These are phyloP conservation scores for Macrocybe sp. DNA, from an alignment of 1,284 basidiomycete genomes.

Conservation along the genomic window DNA sequence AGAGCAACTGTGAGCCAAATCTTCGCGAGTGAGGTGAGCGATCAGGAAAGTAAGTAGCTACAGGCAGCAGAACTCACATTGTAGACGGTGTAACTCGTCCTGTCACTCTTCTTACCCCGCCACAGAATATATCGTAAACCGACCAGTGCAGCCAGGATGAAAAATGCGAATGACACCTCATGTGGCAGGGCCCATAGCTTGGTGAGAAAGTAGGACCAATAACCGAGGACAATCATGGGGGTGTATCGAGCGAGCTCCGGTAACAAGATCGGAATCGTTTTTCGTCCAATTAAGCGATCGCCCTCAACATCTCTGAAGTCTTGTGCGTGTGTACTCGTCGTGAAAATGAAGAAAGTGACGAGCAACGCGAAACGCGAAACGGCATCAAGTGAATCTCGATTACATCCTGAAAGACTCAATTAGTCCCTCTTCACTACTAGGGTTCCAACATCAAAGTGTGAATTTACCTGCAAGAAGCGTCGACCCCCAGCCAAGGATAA, in stretches of 20 bases:
- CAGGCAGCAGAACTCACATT: neutral
- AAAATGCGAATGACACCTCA: constrained; percentile 1
- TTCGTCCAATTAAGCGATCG: constrained; percentile 5
- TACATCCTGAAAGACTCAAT: neutral
- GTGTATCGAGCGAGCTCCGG: constrained; percentile 5
- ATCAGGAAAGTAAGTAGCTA: neutral
- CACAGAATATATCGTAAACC: constrained; percentile 2
- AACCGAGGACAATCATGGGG: constrained; percentile 2
- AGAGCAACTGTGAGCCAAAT: constrained; percentile 1
- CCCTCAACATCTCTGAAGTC: constrained; percentile 10
- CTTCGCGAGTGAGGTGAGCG: constrained; percentile 3
- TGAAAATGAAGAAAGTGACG: constrained; percentile 3
- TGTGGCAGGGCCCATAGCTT: constrained; percentile 2
- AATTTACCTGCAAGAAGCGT: constrained; percentile 22
- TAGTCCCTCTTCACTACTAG: neutral
- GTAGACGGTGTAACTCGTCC: constrained; percentile 2
- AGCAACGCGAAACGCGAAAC: constrained; percentile 5
- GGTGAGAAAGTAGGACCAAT: constrained; percentile 5
- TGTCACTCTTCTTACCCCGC: constrained; percentile 2
- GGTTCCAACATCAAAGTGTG: neutral
- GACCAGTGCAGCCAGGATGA: constrained; percentile 2
- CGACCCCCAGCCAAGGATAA: constrained; percentile 23
- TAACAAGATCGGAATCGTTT: constrained; percentile 8
- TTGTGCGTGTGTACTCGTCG: constrained; percentile 7
- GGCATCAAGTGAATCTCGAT: constrained; percentile 2